phyloP scores from a whole-genome alignment of 1,139 yeast species.

The Yamadazyma diospyri region DNA sequence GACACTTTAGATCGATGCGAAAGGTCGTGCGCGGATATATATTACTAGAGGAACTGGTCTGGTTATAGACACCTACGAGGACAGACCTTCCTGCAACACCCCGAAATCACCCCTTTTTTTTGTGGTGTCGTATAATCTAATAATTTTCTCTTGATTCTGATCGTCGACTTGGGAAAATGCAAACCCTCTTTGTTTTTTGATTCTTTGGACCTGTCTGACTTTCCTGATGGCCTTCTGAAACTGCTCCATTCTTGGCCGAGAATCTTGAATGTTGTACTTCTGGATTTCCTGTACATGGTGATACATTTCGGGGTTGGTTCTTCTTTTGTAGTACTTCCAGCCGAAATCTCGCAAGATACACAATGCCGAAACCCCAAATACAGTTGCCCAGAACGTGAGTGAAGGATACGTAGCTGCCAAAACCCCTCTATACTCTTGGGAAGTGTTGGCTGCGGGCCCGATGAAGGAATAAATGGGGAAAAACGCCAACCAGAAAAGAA shows the following conservation, averaged over 20 bases:
- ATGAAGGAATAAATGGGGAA: constrained; percentile 84
- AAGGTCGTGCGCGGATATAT: neutral
- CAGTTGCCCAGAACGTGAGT: constrained; percentile 79
- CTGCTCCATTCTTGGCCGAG: constrained; percentile 92
- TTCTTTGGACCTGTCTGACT: constrained; percentile 96
- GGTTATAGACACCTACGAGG: no score
- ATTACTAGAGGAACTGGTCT: no score
- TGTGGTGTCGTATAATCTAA: constrained; percentile 94
- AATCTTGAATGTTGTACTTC: constrained; percentile 89
- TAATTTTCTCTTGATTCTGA: constrained; percentile 84
- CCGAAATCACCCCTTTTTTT: constrained; percentile 55
- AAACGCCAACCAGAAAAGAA: constrained; percentile 75
- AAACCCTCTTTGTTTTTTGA: constrained; percentile 97
- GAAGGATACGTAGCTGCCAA: constrained; percentile 74
- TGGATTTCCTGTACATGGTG: constrained; percentile 97
- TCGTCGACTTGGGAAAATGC: constrained; percentile 97
- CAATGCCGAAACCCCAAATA: constrained; percentile 68
- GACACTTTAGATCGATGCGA: constrained; percentile 1
- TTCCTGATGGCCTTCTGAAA: constrained; percentile 96
- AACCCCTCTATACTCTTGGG: constrained; percentile 82
- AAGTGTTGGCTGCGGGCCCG: constrained; percentile 81
- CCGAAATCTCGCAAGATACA: constrained; percentile 84
- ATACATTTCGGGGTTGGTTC: constrained; percentile 86
- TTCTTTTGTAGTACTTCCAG: constrained; percentile 93
- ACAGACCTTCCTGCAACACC: constrained; percentile 28